Percentiles rank a stretch among this genome's conserved stretches.
These are phyloP conservation scores for Lophium mytilinum DNA, from an alignment of 495 filamentous ascomycete species.

Conservation along the genomic window DNA sequence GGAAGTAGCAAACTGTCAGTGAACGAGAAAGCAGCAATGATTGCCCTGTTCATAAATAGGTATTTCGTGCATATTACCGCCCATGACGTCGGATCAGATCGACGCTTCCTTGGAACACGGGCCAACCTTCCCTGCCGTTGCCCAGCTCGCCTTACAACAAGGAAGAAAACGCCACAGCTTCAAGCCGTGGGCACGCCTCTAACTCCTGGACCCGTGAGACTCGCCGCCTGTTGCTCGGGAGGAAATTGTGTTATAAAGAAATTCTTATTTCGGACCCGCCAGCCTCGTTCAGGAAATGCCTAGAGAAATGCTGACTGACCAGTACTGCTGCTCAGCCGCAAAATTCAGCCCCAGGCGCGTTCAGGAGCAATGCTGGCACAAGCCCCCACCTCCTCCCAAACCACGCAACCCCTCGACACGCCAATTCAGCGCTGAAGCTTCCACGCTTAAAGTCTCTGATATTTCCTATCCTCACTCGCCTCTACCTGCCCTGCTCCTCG, in stretches of 20 bases:
- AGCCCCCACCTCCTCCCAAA: background rate
- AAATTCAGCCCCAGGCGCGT: background rate
- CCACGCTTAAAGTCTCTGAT: background rate
- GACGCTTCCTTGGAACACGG: slow-evolving; percentile 6
- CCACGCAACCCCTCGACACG: background rate
- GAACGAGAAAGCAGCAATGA: background rate
- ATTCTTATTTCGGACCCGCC: background rate
- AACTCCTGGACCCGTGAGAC: background rate
- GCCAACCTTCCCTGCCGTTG: too few relatives aligned
- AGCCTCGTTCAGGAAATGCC: too few relatives aligned
- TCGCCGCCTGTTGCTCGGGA: background rate
- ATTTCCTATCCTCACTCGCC: background rate
- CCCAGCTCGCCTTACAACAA: too few relatives aligned
- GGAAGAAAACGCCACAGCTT: background rate
- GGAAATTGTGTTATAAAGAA: background rate
- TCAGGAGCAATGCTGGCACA: background rate
- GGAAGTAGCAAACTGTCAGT: background rate
- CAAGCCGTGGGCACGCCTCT: background rate
- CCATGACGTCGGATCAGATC: slow-evolving; percentile 7
- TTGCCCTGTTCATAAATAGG: background rate
- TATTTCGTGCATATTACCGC: background rate
- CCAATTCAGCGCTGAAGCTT: background rate
- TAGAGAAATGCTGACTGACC: background rate
- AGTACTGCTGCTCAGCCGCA: background rate
- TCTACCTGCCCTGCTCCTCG: background rate